Conservation (phyloP, 2,329 filamentous ascomycete genomes). For the Ophiocordyceps camponoti-floridani region DNA sequence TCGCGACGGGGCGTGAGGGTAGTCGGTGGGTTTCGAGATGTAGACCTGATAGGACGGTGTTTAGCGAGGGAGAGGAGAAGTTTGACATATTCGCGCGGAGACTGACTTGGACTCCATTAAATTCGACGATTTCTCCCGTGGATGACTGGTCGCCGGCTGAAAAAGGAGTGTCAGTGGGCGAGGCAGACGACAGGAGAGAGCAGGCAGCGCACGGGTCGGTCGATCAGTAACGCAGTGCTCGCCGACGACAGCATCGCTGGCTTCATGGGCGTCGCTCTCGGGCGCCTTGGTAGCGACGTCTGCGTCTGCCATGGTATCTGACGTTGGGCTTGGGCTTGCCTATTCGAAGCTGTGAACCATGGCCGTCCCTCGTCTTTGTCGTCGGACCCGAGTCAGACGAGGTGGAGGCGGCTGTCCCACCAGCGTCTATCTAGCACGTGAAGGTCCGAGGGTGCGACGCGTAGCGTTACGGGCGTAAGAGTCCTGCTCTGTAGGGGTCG, state of each 20-base stretch:
- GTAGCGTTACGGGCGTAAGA: background rate
- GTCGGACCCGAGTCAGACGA: background rate
- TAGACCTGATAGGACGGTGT: conserved; percentile 35
- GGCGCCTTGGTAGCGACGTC: conserved; percentile 54
- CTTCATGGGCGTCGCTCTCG: conserved; percentile 46
- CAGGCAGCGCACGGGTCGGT: conserved; percentile 17
- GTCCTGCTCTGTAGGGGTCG: background rate
- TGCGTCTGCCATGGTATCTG: conserved; percentile 41
- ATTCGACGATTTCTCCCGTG: conserved; percentile 55
- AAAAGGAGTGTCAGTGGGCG: background rate
- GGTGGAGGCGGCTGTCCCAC: background rate
- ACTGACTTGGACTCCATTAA: conserved; percentile 50
- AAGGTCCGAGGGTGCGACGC: background rate
- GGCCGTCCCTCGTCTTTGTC: background rate
- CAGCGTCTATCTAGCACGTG: background rate
- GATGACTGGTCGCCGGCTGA: conserved; percentile 42
- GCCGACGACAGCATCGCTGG: conserved; percentile 9
- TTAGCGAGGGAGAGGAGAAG: background rate
- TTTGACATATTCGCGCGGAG: too few species aligned
- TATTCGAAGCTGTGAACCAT: background rate
- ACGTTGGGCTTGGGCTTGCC: background rate
- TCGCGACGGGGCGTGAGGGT: conserved; percentile 59
- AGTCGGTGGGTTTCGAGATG: conserved; percentile 66
- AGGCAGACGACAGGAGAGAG: conserved; percentile 4
- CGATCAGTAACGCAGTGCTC: conserved; percentile 23